phyloP scores from a whole-genome alignment of 1,139 yeast genomes.

The Yamadazyma diddensiae region DNA sequence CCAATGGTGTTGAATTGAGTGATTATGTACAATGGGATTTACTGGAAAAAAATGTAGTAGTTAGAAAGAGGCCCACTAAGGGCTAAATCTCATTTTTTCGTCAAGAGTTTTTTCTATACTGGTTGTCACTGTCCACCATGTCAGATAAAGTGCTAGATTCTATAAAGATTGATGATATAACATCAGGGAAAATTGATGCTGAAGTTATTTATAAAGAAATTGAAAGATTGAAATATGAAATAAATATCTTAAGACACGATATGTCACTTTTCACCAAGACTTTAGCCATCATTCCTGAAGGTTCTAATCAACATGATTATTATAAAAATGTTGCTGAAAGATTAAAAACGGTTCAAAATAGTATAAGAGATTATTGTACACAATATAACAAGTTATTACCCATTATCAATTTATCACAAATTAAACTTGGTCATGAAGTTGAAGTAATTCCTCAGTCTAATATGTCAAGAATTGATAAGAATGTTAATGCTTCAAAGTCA shows the following conservation, averaged over 20 bases:
- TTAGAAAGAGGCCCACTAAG: conserved; percentile 23
- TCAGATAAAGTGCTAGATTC: conserved; percentile 26
- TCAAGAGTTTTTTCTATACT: too few species aligned
- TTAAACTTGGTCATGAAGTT: conserved; percentile 46
- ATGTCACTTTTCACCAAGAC: conserved; percentile 41
- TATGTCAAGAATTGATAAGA: conserved; percentile 6
- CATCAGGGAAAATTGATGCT: conserved; percentile 43
- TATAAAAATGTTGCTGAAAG: conserved; percentile 26
- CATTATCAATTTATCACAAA: conserved; percentile 49
- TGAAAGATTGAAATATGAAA: conserved; percentile 42
- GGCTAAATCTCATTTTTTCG: too few species aligned
- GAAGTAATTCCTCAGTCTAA: conserved; percentile 21
- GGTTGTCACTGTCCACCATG: too few species aligned
- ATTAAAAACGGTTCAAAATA: conserved; percentile 33
- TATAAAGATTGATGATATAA: conserved; percentile 45
- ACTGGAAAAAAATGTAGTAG: conserved; percentile 21
- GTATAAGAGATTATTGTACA: conserved; percentile 41
- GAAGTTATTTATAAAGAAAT: conserved; percentile 35
- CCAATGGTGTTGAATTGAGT: conserved; percentile 24
- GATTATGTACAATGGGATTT: conserved; percentile 27
- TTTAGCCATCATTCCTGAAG: conserved; percentile 35
- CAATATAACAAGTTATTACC: conserved; percentile 48
- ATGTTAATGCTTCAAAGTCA: conserved; percentile 5
- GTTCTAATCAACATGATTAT: conserved; percentile 38
- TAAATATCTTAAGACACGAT: conserved; percentile 42